Base-by-base conservation (phyloP, 192 early-diverging fungal genomes). In the Allomyces macrogynus region DNA sequence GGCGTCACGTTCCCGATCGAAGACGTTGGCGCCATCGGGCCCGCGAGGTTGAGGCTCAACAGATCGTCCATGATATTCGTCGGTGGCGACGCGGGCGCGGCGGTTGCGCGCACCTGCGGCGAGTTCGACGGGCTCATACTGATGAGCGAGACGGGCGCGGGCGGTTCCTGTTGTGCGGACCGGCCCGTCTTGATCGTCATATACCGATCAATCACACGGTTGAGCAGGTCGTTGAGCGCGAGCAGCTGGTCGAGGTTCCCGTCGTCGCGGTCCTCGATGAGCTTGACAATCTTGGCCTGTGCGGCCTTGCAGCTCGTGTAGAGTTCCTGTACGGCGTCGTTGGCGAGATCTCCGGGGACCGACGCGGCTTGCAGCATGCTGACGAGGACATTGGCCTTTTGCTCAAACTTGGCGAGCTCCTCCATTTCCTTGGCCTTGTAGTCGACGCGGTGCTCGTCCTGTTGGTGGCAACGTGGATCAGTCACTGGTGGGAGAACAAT, bases 191-290 rank as follows among this genome's bases (percentile, higher is more conserved):
- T 40, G 32, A 40, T 40, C 32, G 32, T 40, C 32, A 8, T 71
- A 62, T 88, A 87, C 67, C 87, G 88, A 54, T 79, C 78, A 16
- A 90, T 70, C 0, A 86, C 89, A 43, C 75, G 84, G 70, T 89
- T 91, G 64, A 93, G 81, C 62, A 86, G 72, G 66, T 91, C 88
- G 63, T 91, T 88, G 61, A 90, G 65, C 18, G 73, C 73, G 57
- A 90, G 70, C 11, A 90, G 65, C 16, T 79, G 81, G 23, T 86
- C 89, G 85, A 73, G 22, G 18, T 90, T 86, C 32, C 76, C 78
- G 42, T 93, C 85, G 23, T 91, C 87, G 24, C 80, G 78, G 64
- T 86, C 79, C 0, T 73, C 76, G 61, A 93, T 80, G 57, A 89
- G 70, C 62, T 79, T 84, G 70, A 90, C 86, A 23, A 91, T 82